These are phyloP conservation scores for Penicillium taxi DNA, from an alignment of 495 filamentous ascomycete genomes.

Conservation along the genomic window DNA sequence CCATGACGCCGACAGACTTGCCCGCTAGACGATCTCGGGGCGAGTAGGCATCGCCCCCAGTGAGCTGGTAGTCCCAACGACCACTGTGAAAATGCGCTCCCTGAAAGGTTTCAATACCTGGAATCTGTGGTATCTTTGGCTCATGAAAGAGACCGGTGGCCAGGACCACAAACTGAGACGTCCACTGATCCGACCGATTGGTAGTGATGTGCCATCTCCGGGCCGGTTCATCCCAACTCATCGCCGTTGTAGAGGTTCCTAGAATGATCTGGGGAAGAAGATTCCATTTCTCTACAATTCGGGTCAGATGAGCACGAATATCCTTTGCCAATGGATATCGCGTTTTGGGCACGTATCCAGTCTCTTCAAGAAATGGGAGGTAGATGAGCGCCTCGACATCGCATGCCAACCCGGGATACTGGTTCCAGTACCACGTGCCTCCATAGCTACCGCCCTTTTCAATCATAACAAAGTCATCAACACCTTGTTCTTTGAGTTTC, in stretches of 20 bases:
- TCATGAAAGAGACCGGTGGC: slow-evolving; percentile 9
- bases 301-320: slow-evolving; percentile 17
- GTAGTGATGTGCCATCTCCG: not conserved
- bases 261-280: slow-evolving; percentile 43
- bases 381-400: slow-evolving; percentile 28
- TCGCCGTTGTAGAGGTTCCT: slow-evolving; percentile 1
- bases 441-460: slow-evolving; percentile 38
- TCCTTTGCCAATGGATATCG: slow-evolving; percentile 20
- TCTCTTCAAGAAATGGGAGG: slow-evolving; percentile 54
- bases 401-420: slow-evolving; percentile 29
- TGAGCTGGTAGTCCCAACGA: slow-evolving; percentile 37
- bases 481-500: slow-evolving; percentile 41
- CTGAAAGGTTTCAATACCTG: slow-evolving; percentile 12
- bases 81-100: slow-evolving; percentile 33
- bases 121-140: slow-evolving; percentile 22
- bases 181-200: not conserved
- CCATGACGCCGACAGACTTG: slow-evolving; percentile 41
- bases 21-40: slow-evolving; percentile 31
- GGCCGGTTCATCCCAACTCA: slow-evolving; percentile 7
- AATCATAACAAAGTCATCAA: slow-evolving; percentile 41
- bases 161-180: slow-evolving; percentile 15
- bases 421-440: slow-evolving; percentile 45
- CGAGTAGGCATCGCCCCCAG: slow-evolving; percentile 50
- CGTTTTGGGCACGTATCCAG: slow-evolving; percentile 44
- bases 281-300: slow-evolving; percentile 29